Base-by-base conservation (phyloP, 2,329 filamentous ascomycete genomes). In the Colletotrichum falcatum region DNA sequence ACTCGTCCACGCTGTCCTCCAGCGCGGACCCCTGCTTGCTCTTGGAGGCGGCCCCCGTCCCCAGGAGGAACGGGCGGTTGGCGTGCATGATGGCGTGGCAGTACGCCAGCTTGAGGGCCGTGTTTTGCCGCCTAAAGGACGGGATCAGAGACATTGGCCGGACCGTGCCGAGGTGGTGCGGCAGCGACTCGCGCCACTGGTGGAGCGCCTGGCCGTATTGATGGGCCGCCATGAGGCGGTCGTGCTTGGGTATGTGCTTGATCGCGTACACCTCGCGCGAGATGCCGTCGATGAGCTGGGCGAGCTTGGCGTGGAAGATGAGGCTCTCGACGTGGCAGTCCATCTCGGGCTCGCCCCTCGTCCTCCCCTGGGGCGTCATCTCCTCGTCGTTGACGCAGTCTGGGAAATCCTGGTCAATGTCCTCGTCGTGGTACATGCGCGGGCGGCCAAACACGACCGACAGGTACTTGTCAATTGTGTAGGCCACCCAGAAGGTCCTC, bases 361-460 rank as follows among this genome's bases (percentile, higher is more conserved):
- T n/a, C 2, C 78, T 70, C 2, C 73, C 73, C 39, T 82, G 75
- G 11, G 82, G 74, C 0, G 85, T 82, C 78, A 91, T 84, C 37
- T 89, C 84, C 46, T 88, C 85, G 68, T 91, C 88, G 65, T 89
- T 87, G 53, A 89, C 82, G 1, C 80, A 74, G 20, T 83, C 83
- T 0, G 89, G 89, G n/a, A 88, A 81, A 2, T 86, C 84, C 67
- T 91, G 89, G 62, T 91, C 89, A 58, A 90, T 88, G 61, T 91
- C 88, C 42, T 90, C 87, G 54, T 91, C 89, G 59, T 89, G 88
- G 33, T 90, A 87, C 18, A 89, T 83, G 9, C 87, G 78, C 1
- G 89, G 89, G 7, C 89, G 82, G 0, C 89, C 89, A 37, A 91
- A 85, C 23, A 90, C 87, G n/a, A 90, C 87, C 30, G 88, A 87